Base-by-base conservation (phyloP, 306 rosid species). In the Begonia masoniana region DNA sequence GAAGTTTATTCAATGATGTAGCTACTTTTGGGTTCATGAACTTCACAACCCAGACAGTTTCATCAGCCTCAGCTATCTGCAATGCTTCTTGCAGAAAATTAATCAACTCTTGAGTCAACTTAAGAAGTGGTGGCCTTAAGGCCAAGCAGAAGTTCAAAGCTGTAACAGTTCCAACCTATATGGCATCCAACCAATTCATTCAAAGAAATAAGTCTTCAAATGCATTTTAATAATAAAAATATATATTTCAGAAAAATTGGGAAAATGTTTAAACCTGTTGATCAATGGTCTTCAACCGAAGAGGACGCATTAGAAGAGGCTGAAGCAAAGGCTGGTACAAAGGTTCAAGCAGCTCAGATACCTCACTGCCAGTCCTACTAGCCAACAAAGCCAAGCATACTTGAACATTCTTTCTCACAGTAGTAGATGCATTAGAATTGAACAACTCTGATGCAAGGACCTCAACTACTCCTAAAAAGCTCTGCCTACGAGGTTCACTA, bases 291-390 rank as follows among this genome's bases (percentile, higher is more conserved):
- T 84, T 92, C 55, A 74, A 64, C 60, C 89, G 82, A 54, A 86
- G 87, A 31, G 93, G 82, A 51, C 95, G 80, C 68, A 79, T 51
- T 66, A 92, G 68, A 60, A 86, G 95, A 77, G 86, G 99, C 82
- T 86, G 99, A 73, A 92, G 91, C 66, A 83, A 66, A 66, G 83
- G 83, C 43, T 79, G 96, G 77, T 92, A 77, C 69, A 77, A 54
- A 55, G 80, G 84, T 70, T 92, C 99, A 41, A 92, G 86, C 72
- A 92, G 77, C 71, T 92, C 99, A 59, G 99, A 86, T 68, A 92
- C 96, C 84, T 92, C 99, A 55, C 99, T 86, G 68, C 99, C 99
- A 58, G 99, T 92, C 75, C 96, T 81, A 68, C 88, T 86, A 55
- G 99, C 99, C 73, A 92, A 73, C 62, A 92, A 84, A 59, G 88